Base-by-base conservation (phyloP, 2,329 filamentous ascomycete species). In the Plectosphaerella sp. region DNA sequence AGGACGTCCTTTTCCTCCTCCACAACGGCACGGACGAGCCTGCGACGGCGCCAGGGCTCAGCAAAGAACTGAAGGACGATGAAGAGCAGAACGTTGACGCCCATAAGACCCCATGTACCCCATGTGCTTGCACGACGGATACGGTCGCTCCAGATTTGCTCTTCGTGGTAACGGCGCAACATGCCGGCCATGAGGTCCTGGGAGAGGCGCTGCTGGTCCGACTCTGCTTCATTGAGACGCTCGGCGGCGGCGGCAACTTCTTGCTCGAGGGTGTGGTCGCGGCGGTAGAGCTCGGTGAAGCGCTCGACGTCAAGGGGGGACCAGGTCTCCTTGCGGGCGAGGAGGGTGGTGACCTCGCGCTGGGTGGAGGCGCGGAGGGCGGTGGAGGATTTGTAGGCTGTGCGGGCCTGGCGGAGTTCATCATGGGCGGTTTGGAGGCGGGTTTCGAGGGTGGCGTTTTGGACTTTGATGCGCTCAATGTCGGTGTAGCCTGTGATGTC, bases 81-180 rank as follows among this genome's bases (percentile, higher is more conserved):
- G 65, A 99, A 90, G 46, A 99, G 72, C 55, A 97, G 68, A 33
- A 97, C 89, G 66, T 99, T 99, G 64, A 97, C 83, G 22, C 93
- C 93, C 94, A 99, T 99, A 56, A 99, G 74, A 1, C 93, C 94
- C 85, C 95, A 97, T 0, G 94, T 99, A 36, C 95, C 93, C 94
- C 94, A 99, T 0, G 94, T 99, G 67, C 89, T 94, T 78, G 96
- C 96, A 58, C 94, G 80, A 36, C 94, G 81, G 66, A 99, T 99
- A 61, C 96, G 93, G 68, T 99, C 94, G 65, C 90, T 96, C 94
- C 94, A 99, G 52, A 99, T 95, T 74, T 99, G 94, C 74, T 99
- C 94, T 72, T 99, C 94, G 69, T 99, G 94, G 70, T 99, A 99
- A 55, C 95, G 84, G 56, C 88, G 88, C 49, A 97, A 76, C 61